Evolutionary conservation across 805 yeast genomes (phyloP).

Genomic region (Nakazawaea wyomingensis): DNA sequence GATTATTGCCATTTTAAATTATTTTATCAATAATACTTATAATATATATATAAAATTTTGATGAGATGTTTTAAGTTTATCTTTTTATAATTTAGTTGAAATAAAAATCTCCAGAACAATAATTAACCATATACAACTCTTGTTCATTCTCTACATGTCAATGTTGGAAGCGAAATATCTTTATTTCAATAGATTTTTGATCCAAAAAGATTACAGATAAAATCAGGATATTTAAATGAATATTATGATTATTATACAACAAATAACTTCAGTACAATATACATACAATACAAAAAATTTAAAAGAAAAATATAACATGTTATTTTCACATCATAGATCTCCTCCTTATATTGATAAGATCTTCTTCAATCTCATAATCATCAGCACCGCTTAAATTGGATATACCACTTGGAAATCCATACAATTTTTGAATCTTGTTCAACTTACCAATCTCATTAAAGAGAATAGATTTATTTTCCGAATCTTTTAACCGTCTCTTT

Average conservation of each 20-base stretch:
- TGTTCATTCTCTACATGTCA: too few relatives aligned
- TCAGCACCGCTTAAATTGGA: conserved; percentile 57
- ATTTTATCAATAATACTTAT: neutral
- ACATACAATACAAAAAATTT: neutral
- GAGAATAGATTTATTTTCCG: conserved; percentile 42
- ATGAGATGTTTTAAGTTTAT: neutral
- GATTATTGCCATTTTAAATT: conserved; percentile 13
- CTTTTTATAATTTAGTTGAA: conserved; percentile 1
- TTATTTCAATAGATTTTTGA: too few relatives aligned
- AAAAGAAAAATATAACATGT: neutral
- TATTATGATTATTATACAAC: too few relatives aligned
- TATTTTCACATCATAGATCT: neutral
- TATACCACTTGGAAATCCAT: conserved; percentile 81
- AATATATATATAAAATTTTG: neutral
- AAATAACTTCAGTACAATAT: neutral
- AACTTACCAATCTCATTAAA: conserved; percentile 61
- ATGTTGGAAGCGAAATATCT: too few relatives aligned
- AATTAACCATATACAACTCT: too few relatives aligned
- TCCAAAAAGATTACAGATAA: too few relatives aligned
- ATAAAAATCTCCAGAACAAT: too few relatives aligned
- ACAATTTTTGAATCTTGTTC: conserved; percentile 58
- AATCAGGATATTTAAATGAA: too few relatives aligned
- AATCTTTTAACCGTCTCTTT: conserved; percentile 27
- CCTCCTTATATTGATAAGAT: conserved; percentile 59
- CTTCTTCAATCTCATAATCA: conserved; percentile 69